Base-by-base conservation (phyloP, 441 rosid genomes). In the Adansonia madagascariensis region DNA sequence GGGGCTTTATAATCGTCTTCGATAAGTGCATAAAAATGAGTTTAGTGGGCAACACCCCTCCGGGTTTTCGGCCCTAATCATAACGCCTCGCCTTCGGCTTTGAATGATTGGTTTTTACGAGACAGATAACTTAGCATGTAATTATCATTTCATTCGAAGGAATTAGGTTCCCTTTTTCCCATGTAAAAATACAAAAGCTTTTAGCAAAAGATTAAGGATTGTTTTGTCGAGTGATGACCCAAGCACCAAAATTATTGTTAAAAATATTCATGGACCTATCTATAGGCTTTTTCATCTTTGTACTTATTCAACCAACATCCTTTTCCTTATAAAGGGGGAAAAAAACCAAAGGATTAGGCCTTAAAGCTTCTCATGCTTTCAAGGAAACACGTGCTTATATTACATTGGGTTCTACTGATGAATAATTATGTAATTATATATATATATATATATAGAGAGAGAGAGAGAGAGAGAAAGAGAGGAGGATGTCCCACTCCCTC, bases 111-210 rank as follows among this genome's bases (percentile, higher is more conserved):
- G 24, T 41, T 50, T 64, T 74, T 43, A 55, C 39, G 65, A 43
- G 77, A 81, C 79, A 69, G 77, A 60, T 22, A 20, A n/a, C 56
- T 63, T 63, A 27, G 76, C 71, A 65, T 50, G 79, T 84, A 81
- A 41, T 53, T 56, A 39, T 82, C 86, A 53, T 69, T 61, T 27
- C 43, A 10, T 41, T 14, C 11, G 14, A 6, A 12, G 35, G 2
- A 59, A 46, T 46, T 46, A 20, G 0, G 12, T 12, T 0, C 1
- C 18, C 22, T 17, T 15, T 15, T 53, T 4, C 8, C 57, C 57
- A 15, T n/a, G 57, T 53, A 53, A 10, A 8, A 20, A 20, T 8
- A 56, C 10, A 50, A 14, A 2, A 17, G 6, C 4, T 1, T 43
- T 43, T 43, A 6, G 46, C 46, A 43, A 43, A 57, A 3, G 41